phyloP scores from a whole-genome alignment of 1,284 basidiomycete species.

The Malassezia cuniculi region DNA sequence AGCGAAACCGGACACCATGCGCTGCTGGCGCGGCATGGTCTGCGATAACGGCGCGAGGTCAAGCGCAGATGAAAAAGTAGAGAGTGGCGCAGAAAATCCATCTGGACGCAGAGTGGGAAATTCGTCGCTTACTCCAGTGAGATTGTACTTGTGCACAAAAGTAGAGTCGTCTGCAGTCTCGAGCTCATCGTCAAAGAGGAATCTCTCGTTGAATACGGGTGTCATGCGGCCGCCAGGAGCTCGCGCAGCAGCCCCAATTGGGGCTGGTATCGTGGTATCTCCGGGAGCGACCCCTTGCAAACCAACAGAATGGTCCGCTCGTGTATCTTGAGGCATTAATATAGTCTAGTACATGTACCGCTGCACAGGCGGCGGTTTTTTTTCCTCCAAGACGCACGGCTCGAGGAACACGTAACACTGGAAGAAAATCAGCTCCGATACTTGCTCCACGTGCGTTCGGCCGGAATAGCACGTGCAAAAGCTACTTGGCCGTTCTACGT shows the following conservation, averaged over 20 bases:
- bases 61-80: constrained; percentile 77
- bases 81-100: constrained; percentile 48
- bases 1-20: not conserved
- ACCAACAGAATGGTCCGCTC: no score
- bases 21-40: constrained; percentile 55
- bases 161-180: constrained; percentile 39
- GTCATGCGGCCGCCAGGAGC: constrained; percentile 18
- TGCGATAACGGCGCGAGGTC: constrained; percentile 81
- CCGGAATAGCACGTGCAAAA: not conserved
- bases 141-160: constrained; percentile 43
- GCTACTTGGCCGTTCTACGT: no score
- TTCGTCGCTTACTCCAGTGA: constrained; percentile 49
- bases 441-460: no score
- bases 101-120: constrained; percentile 50
- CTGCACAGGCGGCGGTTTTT: no score
- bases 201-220: constrained; percentile 37
- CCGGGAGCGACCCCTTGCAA: no score
- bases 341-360: no score
- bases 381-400: no score
- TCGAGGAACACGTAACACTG: not conserved
- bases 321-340: no score
- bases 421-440: no score
- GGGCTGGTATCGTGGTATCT: no score
- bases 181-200: constrained; percentile 41
- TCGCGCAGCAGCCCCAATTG: not conserved